phyloP scores from a whole-genome alignment of 2,329 filamentous ascomycete species.

The Apiospora rasikravindrae region DNA sequence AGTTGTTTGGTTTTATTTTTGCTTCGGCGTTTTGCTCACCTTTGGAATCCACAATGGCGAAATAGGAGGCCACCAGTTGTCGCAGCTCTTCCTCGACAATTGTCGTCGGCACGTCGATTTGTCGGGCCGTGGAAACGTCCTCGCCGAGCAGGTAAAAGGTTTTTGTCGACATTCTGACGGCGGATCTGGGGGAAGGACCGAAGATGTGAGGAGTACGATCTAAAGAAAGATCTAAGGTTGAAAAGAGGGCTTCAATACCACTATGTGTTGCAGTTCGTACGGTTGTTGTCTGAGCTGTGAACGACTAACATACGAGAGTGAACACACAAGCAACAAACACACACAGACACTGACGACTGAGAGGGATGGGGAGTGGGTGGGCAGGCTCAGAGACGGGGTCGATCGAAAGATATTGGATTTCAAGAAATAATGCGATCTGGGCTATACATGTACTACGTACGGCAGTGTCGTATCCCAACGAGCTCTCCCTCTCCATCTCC shows the following conservation, averaged over 20 bases:
- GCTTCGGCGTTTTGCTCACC: no score
- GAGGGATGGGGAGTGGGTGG: background rate
- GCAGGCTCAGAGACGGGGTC: conserved; percentile 6
- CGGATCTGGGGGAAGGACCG: background rate
- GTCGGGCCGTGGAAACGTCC: conserved; percentile 40
- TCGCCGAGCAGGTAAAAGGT: conserved; percentile 51
- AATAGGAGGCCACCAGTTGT: conserved; percentile 47
- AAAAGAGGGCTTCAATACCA: background rate
- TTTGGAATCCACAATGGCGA: conserved; percentile 48
- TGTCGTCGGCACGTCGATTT: conserved; percentile 43
- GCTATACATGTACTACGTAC: background rate
- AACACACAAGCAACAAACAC: background rate
- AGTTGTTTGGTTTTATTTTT: no score
- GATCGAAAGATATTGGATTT: conserved; percentile 13
- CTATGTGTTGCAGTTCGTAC: conserved; percentile 6
- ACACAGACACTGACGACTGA: background rate
- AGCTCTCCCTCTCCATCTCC: background rate
- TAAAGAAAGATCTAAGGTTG: background rate
- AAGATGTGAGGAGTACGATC: conserved; percentile 1
- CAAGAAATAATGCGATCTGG: conserved; percentile 1
- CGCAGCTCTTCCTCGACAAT: conserved; percentile 44
- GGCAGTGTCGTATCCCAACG: background rate
- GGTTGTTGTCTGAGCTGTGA: conserved; percentile 6
- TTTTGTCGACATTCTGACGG: conserved; percentile 41
- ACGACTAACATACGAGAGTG: conserved; percentile 1